phyloP scores from a whole-genome alignment of 768 basidiomycete genomes.

The Kwoniella botswanensis region DNA sequence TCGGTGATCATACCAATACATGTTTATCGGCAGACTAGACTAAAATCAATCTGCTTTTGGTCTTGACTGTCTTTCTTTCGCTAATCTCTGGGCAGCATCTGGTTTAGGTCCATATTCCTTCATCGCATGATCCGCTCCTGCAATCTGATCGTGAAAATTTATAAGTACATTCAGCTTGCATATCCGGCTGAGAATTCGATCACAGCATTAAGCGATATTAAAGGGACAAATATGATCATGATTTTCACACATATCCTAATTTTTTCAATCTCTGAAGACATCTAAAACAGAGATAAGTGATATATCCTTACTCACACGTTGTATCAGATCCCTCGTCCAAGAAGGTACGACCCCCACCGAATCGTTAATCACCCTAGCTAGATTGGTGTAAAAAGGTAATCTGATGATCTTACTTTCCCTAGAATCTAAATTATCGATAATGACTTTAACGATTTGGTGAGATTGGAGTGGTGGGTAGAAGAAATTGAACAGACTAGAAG shows the following conservation, averaged over 20 bases:
- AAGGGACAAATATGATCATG: no score
- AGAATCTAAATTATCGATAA: slow-evolving; percentile 80
- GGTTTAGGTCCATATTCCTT: slow-evolving; percentile 46
- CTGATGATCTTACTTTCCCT: slow-evolving; percentile 74
- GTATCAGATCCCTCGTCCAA: slow-evolving; percentile 66
- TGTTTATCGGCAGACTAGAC: not conserved
- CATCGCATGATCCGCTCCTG: slow-evolving; percentile 76
- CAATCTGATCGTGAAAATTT: slow-evolving; percentile 60
- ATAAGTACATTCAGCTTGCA: no score
- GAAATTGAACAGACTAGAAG: slow-evolving; percentile 68
- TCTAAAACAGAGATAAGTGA: not conserved
- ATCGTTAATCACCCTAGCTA: slow-evolving; percentile 33
- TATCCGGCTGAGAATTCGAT: no score
- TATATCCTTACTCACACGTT: slow-evolving; percentile 66
- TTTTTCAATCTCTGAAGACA: slow-evolving; percentile 2
- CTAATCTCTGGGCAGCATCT: slow-evolving; percentile 44
- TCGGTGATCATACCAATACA: not conserved
- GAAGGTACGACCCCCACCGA: slow-evolving; percentile 45
- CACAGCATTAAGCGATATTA: no score
- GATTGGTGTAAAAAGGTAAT: slow-evolving; percentile 63
- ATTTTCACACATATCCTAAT: no score
- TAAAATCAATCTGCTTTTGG: no score
- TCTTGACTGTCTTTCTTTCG: slow-evolving; percentile 10
- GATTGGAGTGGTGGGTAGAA: slow-evolving; percentile 76
- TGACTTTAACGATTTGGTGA: slow-evolving; percentile 74